These are phyloP conservation scores for Hortaea werneckii DNA, from an alignment of 2,329 filamentous ascomycete genomes.

Conservation along the genomic window DNA sequence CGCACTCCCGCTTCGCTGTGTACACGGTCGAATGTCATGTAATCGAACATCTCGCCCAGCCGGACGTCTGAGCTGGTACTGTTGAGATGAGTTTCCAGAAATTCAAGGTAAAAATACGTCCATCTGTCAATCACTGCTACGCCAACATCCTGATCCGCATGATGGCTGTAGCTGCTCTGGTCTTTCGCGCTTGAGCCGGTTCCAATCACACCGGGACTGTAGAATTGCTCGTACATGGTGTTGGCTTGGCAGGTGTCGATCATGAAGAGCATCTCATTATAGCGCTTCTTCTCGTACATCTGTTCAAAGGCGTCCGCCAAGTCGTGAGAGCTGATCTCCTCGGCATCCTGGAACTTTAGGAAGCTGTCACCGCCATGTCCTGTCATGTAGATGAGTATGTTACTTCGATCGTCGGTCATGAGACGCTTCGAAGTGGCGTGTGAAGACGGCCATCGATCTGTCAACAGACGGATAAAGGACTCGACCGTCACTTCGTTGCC, in stretches of 20 bases:
- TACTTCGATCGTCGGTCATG: constrained; percentile 88
- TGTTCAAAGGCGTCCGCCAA: constrained; percentile 95
- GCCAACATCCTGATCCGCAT: constrained; percentile 94
- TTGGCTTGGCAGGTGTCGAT: constrained; percentile 99
- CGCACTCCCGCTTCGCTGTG: constrained; percentile 85
- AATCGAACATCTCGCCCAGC: constrained; percentile 88
- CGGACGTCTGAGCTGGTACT: constrained; percentile 82
- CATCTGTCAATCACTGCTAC: constrained; percentile 97
- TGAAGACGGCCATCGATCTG: constrained; percentile 86
- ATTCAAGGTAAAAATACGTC: constrained; percentile 97
- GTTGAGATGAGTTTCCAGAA: constrained; percentile 80
- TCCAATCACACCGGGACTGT: constrained; percentile 95
- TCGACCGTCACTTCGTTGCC: constrained; percentile 98
- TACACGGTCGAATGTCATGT: constrained; percentile 89
- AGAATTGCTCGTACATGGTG: constrained; percentile 97
- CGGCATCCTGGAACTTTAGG: constrained; percentile 93
- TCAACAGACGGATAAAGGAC: constrained; percentile 93
- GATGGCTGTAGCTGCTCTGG: constrained; percentile 93
- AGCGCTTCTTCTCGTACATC: constrained; percentile 99
- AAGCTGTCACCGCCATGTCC: constrained; percentile 97
- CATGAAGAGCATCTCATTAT: constrained; percentile 98
- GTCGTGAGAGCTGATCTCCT: constrained; percentile 95
- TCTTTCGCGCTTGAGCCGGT: constrained; percentile 95
- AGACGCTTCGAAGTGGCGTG: constrained; percentile 91
- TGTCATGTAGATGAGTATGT: constrained; percentile 98